Conservation (phyloP, 2,329 filamentous ascomycete species). For the Colletotrichum horii region DNA sequence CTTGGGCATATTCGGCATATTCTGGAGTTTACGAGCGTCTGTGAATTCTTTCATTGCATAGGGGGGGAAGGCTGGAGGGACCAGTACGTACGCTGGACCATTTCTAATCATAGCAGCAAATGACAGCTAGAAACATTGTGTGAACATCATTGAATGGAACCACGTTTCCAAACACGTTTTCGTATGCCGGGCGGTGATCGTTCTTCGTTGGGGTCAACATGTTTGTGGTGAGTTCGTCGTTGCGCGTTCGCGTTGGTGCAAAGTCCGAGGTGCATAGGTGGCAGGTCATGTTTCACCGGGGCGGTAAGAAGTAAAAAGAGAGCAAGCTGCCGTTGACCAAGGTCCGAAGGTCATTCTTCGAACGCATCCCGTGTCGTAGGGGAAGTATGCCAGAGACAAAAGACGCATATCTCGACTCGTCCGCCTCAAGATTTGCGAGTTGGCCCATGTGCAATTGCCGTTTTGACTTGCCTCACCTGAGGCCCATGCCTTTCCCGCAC, state of each 20-base stretch:
- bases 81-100: neutral
- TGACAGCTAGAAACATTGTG: neutral
- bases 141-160: neutral
- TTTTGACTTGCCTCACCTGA: neutral
- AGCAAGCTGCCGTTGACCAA: neutral
- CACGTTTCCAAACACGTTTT: neutral
- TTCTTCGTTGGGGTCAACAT: neutral
- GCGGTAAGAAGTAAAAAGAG: neutral
- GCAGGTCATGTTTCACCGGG: neutral
- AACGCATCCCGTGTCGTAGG: neutral
- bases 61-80: neutral
- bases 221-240: neutral
- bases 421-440: neutral
- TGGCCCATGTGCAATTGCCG: neutral
- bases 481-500: neutral
- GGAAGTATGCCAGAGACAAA: neutral
- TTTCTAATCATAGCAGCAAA: slow-evolving; percentile 1
- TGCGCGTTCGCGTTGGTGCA: neutral
- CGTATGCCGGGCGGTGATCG: neutral
- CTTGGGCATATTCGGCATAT: neutral
- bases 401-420: neutral
- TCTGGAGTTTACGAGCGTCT: slow-evolving; percentile 1
- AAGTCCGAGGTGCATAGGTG: neutral
- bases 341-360: neutral
- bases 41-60: neutral